Percentiles rank a stretch among this genome's conserved stretches.
Evolutionary conservation across 176 grass and related monocot genomes (phyloP).

Genomic region (Pharus latifolius): DNA sequence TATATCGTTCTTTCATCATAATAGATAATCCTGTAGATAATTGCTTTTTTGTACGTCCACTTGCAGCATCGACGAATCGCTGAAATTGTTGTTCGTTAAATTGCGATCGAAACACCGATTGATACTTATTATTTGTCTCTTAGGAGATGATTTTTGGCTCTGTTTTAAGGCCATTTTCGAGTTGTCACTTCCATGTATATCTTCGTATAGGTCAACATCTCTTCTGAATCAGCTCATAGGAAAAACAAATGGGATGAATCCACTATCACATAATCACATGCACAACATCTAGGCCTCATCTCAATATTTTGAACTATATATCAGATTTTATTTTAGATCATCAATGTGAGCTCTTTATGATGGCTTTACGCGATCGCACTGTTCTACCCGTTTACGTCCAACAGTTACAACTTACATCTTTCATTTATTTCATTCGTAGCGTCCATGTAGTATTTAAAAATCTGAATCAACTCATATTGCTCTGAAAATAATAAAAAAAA

Average conservation of each 20-base stretch:
- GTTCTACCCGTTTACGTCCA: neutral
- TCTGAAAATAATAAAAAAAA: no score
- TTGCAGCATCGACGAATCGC: neutral
- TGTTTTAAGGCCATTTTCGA: neutral
- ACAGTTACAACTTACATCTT: neutral
- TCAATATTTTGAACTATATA: neutral
- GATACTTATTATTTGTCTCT: neutral
- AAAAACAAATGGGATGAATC: no score
- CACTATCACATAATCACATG: constrained; percentile 9
- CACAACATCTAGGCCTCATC: neutral
- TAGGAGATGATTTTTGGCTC: neutral
- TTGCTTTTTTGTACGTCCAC: neutral
- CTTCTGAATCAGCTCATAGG: neutral
- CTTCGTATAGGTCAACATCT: neutral
- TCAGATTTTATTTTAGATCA: neutral
- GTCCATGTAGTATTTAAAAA: neutral
- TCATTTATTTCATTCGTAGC: neutral
- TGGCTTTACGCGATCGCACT: no score
- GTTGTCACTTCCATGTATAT: neutral
- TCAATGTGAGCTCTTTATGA: neutral
- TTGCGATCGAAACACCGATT: neutral
- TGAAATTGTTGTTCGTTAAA: neutral
- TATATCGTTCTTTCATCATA: no score
- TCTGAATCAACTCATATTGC: neutral
- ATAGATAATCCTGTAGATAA: no score